Evolutionary conservation across 1,284 basidiomycete genomes (phyloP).

Genomic region (Sanghuangporus weigelae): DNA sequence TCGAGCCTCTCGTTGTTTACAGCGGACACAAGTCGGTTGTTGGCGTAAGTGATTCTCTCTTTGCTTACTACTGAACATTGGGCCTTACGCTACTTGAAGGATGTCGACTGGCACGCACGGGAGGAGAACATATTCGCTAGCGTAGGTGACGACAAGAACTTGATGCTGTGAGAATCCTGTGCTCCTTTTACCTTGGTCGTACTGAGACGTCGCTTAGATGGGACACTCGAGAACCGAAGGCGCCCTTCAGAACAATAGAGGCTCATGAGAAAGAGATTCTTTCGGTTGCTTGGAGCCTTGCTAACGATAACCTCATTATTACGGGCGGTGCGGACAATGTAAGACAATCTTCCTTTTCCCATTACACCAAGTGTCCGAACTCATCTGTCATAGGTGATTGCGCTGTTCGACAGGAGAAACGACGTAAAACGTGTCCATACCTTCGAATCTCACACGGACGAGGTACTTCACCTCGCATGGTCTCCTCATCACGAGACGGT

Average conservation of each 20-base stretch:
- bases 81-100: constrained; percentile 43
- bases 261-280: constrained; percentile 93
- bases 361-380: background rate
- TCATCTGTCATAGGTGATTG: constrained; percentile 61
- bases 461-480: constrained; percentile 93
- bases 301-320: constrained; percentile 77
- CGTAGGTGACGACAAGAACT: constrained; percentile 94
- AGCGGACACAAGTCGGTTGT: constrained; percentile 87
- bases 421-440: constrained; percentile 82
- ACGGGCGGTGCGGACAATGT: constrained; percentile 96
- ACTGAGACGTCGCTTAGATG: constrained; percentile 52
- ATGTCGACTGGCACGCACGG: constrained; percentile 93
- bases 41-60: constrained; percentile 52
- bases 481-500: constrained; percentile 89
- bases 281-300: constrained; percentile 86
- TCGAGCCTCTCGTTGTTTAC: constrained; percentile 83
- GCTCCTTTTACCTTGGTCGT: constrained; percentile 4
- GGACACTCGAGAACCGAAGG: constrained; percentile 79
- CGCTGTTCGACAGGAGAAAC: constrained; percentile 85
- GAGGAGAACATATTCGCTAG: constrained; percentile 88
- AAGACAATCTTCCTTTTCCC: constrained; percentile 18
- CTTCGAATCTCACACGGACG: constrained; percentile 92
- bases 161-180: constrained; percentile 71
- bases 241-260: constrained; percentile 71
- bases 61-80: constrained; percentile 3